A percentile compares a stretch with the other conserved stretches of the same genome.
Conservation (phyloP, 2,329 filamentous ascomycete genomes). For the Calonectria ilicicola region DNA sequence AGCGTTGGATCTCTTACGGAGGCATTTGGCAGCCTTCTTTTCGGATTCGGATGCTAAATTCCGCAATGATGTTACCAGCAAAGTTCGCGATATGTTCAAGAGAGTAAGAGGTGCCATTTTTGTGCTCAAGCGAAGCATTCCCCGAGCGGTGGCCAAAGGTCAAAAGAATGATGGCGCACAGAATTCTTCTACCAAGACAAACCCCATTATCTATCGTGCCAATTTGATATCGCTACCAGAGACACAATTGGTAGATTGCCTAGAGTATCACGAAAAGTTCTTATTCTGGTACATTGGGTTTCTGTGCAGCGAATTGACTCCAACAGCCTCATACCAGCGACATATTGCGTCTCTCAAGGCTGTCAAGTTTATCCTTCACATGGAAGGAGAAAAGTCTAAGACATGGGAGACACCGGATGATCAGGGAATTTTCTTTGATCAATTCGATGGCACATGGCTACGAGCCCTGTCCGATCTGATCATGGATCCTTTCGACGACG, state of each 20-base stretch:
- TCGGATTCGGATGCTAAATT: constrained; percentile 89
- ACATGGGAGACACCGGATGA: constrained; percentile 54
- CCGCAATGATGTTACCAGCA: constrained; percentile 81
- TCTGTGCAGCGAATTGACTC: constrained; percentile 77
- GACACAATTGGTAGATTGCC: constrained; percentile 50
- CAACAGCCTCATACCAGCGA: constrained; percentile 89
- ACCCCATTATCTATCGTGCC: constrained; percentile 51
- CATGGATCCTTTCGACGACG: constrained; percentile 93
- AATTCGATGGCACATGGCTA: constrained; percentile 63
- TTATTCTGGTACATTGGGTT: constrained; percentile 81
- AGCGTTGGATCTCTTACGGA: constrained; percentile 72
- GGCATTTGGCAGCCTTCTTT: constrained; percentile 78
- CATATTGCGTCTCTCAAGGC: constrained; percentile 86
- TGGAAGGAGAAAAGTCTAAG: constrained; percentile 70
- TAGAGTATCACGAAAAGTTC: constrained; percentile 71
- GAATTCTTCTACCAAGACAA: constrained; percentile 26
- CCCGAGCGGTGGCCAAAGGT: constrained; percentile 49
- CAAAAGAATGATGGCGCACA: constrained; percentile 45
- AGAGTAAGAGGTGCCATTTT: constrained; percentile 77
- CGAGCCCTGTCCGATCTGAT: constrained; percentile 81
- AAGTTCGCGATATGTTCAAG: constrained; percentile 81
- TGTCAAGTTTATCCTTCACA: constrained; percentile 73
- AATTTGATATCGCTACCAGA: constrained; percentile 55
- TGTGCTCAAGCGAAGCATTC: constrained; percentile 61
- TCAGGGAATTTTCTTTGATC: constrained; percentile 54